These are phyloP conservation scores for Psidium friedrichsthalianum DNA, from an alignment of 345 rosid genomes.

Conservation along the genomic window DNA sequence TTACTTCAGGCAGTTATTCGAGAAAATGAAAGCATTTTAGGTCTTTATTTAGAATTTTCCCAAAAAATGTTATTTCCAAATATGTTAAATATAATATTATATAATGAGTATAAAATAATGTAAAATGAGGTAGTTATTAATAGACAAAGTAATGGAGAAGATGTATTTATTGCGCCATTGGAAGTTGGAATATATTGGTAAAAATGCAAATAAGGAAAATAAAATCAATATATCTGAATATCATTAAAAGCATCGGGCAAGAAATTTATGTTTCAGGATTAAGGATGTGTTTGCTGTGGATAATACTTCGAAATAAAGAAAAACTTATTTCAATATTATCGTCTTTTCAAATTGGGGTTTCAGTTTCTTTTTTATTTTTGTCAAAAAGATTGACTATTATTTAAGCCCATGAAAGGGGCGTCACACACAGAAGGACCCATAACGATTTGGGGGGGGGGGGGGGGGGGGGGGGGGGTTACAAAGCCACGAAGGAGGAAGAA, in stretches of 20 bases:
- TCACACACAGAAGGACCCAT: too few species aligned
- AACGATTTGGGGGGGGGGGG: too few species aligned
- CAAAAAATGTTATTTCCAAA: neutral
- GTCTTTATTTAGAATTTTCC: neutral
- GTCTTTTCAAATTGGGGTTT: too few species aligned
- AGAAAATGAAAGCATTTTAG: accelerated
- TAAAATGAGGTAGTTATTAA: neutral
- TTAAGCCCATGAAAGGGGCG: too few species aligned
- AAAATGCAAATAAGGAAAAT: neutral
- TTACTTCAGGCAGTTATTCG: neutral
- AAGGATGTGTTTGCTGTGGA: too few species aligned
- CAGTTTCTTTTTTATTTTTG: too few species aligned
- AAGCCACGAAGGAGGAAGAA: too few species aligned
- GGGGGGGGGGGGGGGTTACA: too few species aligned
- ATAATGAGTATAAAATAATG: neutral
- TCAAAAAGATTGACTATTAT: too few species aligned
- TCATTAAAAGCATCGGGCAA: neutral
- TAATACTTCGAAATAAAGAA: too few species aligned
- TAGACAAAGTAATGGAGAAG: neutral
- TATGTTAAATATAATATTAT: neutral
- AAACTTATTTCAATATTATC: too few species aligned
- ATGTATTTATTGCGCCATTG: neutral
- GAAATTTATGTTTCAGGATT: too few species aligned
- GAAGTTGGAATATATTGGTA: neutral
- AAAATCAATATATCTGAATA: neutral